Evolutionary conservation across 768 basidiomycete genomes (phyloP), one percentile per base, ranked within the genome.

Genomic region (Tricholoma saponaceum): DNA sequence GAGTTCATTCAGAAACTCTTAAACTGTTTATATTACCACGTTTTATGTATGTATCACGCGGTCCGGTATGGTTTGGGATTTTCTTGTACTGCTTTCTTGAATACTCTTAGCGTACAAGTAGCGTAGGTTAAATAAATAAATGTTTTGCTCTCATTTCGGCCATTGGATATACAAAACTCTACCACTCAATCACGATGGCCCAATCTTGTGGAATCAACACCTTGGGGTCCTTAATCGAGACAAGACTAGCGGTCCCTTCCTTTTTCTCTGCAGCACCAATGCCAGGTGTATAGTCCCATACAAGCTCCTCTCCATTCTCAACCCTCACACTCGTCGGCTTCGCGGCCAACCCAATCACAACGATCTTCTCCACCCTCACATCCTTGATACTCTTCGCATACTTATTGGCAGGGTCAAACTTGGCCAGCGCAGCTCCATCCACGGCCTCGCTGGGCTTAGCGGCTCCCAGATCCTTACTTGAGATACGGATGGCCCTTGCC

Each of bases 331-430:
- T 79, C 47, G 68, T 74, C 3, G 95, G 95, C 69, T 81, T 83
- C 28, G 58, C 66, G 18, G 71, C 67, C 58, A 97, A 71, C 1
- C 96, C 96, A 4, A 93, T 70, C 3, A 98, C 76, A 44, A 95
- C 79, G 22, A 98, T 68, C 71, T 85, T 84, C 72, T 96, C 95
- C 16, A 98, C 85, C 50, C 87, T 76, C 57, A 98, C 93, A 4
- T 79, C 76, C 44, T 67, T 77, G 32, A 97, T 76, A 55, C 69
- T 80, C 71, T 78, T 74, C 54, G 87, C 90, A 73, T 85, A 98
- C 18, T 70, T 75, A 69, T 97, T 97, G 10, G 60, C 58, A 30
- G 79, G 70, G 58, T 83, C 70, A 65, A 85, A 90, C 22, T 63
- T 69, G 13, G 73, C 61, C 44, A 87, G 70, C 28, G 74, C 71